Evolutionary conservation across 2,329 filamentous ascomycete species (phyloP).

Genomic region (Paramyrothecium sp.): DNA sequence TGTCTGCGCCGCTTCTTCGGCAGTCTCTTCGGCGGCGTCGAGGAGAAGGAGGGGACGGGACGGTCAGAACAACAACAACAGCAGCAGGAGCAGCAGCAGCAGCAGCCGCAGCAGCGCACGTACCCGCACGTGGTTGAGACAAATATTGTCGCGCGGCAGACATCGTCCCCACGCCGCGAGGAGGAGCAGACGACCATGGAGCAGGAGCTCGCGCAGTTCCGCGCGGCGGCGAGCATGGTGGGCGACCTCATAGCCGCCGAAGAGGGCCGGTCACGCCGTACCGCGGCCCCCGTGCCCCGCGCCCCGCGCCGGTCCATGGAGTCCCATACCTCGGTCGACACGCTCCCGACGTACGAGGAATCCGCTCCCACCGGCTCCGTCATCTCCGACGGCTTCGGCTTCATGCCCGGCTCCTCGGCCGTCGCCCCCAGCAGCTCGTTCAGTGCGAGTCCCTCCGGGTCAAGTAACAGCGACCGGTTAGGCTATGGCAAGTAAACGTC

Average conservation of each 20-base stretch:
- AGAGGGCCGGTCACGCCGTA: constrained; percentile 25
- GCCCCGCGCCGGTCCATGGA: constrained; percentile 3
- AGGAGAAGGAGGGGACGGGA: constrained; percentile 7
- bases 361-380: constrained; percentile 29
- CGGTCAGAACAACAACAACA: constrained; percentile 16
- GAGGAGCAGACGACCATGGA: constrained; percentile 37
- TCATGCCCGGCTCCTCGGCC: constrained; percentile 29
- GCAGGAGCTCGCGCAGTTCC: constrained; percentile 47
- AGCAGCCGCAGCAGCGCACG: constrained; percentile 3
- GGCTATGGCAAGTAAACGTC: constrained; percentile 8
- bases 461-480: constrained; percentile 8
- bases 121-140: too few species aligned
- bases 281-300: constrained; percentile 21
- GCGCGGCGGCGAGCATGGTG: constrained; percentile 43
- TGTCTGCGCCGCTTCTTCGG: constrained; percentile 14
- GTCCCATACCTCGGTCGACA: constrained; percentile 20
- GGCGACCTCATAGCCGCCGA: constrained; percentile 44
- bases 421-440: constrained; percentile 16
- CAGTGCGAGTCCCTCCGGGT: constrained; percentile 8
- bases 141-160: neutral
- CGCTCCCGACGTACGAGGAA: constrained; percentile 40
- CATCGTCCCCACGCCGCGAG: constrained; percentile 8
- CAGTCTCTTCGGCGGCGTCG: constrained; percentile 26
- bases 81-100: constrained; percentile 13
- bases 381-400: constrained; percentile 42